Evolutionary conservation across 352 stramenopile species (phyloP).

Genomic region (Hyaloperonospora arabidopsidis): DNA sequence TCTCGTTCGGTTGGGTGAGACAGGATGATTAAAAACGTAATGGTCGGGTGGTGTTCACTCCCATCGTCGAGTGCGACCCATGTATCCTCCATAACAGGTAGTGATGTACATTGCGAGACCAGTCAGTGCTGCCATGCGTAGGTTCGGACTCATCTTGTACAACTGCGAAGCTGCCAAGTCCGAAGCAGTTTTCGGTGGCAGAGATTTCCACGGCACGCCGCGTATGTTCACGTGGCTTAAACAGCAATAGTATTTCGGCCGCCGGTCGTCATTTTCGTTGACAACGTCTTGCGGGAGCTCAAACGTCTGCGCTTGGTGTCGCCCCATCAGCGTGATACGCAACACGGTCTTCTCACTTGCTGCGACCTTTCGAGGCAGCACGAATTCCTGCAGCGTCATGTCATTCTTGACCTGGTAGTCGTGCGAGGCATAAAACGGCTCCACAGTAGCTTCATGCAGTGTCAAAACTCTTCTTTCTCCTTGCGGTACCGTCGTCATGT

Average conservation of each 20-base stretch:
- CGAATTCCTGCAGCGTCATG: conserved; percentile 63
- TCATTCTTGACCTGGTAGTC: conserved; percentile 56
- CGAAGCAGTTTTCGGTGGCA: background rate
- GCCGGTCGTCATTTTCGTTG: conserved; percentile 29
- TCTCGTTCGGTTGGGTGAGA: too few relatives aligned
- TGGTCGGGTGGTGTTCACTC: conserved; percentile 18
- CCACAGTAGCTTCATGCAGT: conserved; percentile 7
- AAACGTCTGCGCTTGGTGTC: conserved; percentile 68
- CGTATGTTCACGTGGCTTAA: conserved; percentile 69
- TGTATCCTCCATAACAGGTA: conserved; percentile 49
- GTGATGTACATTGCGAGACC: conserved; percentile 56
- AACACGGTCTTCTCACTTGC: conserved; percentile 36
- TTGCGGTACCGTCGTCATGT: conserved; percentile 14
- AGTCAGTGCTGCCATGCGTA: conserved; percentile 36
- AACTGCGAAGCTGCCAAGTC: conserved; percentile 7
- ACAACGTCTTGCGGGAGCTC: conserved; percentile 49
- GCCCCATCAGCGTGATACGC: conserved; percentile 53
- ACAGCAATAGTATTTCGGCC: conserved; percentile 75
- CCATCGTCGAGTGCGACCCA: conserved; percentile 39
- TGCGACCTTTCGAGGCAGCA: conserved; percentile 42
- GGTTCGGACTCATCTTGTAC: conserved; percentile 26
- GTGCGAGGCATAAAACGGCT: conserved; percentile 51
- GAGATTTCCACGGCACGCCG: conserved; percentile 33
- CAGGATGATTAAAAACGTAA: background rate
- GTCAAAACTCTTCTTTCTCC: background rate